These are phyloP conservation scores for Allium sativum DNA, from an alignment of 106 monocot species.

Conservation along the genomic window DNA sequence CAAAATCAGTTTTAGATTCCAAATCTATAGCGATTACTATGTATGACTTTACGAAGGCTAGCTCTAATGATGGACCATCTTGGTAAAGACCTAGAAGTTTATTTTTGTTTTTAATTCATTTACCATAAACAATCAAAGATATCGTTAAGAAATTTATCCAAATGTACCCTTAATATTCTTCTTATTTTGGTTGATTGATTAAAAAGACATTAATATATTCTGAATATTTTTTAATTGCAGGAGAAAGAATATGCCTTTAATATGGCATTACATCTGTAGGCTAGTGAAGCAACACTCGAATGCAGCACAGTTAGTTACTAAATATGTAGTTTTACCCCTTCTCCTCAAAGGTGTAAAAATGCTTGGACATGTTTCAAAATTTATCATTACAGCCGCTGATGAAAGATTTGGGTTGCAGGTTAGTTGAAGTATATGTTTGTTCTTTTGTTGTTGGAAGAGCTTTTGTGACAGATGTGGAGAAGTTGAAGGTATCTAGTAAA, in stretches of 20 bases:
- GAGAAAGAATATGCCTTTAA: slow-evolving; percentile 92
- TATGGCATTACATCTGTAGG: slow-evolving; percentile 92
- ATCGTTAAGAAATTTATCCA: too few relatives aligned
- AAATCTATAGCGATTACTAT: too few relatives aligned
- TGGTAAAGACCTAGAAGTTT: too few relatives aligned
- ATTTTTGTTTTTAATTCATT: too few relatives aligned
- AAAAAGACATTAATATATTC: not conserved
- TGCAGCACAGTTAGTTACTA: slow-evolving; percentile 74
- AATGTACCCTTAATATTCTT: not conserved
- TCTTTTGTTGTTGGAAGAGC: slow-evolving; percentile 99
- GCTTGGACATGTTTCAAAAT: not conserved
- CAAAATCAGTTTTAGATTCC: too few relatives aligned
- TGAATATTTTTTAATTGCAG: slow-evolving; percentile 32
- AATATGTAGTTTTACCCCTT: slow-evolving; percentile 28
- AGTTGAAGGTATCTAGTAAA: slow-evolving; percentile 70
- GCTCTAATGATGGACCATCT: too few relatives aligned
- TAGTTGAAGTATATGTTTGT: slow-evolving; percentile 96
- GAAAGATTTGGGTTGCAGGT: slow-evolving; percentile 36
- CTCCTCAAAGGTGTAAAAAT: not conserved
- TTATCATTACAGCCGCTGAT: not conserved
- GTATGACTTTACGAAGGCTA: too few relatives aligned
- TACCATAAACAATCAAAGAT: too few relatives aligned
- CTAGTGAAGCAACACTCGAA: slow-evolving; percentile 68
- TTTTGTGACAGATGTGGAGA: slow-evolving; percentile 95
- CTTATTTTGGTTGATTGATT: not conserved